Evolutionary conservation across 2,329 filamentous ascomycete species (phyloP).

Genomic region (Drechslera avenae): DNA sequence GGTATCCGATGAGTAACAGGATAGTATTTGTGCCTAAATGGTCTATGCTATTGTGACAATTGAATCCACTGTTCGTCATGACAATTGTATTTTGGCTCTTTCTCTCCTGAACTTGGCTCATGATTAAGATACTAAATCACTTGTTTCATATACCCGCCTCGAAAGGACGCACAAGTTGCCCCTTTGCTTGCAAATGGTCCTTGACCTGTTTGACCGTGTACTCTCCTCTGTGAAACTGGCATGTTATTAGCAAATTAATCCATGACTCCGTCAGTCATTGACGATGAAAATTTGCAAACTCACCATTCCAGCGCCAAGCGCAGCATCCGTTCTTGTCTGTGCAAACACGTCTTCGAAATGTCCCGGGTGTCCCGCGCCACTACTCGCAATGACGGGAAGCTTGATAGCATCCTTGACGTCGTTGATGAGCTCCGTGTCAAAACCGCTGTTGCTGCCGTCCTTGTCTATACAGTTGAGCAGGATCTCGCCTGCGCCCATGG

Average conservation of each 20-base stretch:
- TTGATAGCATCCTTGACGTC: constrained; percentile 85
- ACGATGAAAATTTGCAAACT: constrained; percentile 35
- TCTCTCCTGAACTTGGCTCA: too few relatives aligned
- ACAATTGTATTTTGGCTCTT: too few relatives aligned
- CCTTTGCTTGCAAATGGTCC: constrained; percentile 72
- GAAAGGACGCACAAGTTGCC: constrained; percentile 78
- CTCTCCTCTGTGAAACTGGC: constrained; percentile 87
- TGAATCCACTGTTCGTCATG: too few relatives aligned
- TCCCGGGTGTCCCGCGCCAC: constrained; percentile 82
- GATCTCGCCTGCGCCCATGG: constrained; percentile 94
- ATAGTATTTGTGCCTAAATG: too few relatives aligned
- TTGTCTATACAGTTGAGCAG: constrained; percentile 97
- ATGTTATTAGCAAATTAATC: constrained; percentile 9
- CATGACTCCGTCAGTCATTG: neutral
- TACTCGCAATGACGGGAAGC: constrained; percentile 95
- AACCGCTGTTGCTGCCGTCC: constrained; percentile 92
- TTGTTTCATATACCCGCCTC: constrained; percentile 54
- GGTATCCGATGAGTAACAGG: too few relatives aligned
- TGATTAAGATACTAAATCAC: too few relatives aligned
- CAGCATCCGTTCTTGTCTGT: constrained; percentile 85
- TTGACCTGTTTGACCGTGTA: constrained; percentile 96
- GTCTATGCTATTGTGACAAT: too few relatives aligned
- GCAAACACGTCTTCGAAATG: constrained; percentile 93
- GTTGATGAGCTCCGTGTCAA: constrained; percentile 87
- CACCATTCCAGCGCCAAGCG: constrained; percentile 90